A percentile compares a stretch with the other conserved stretches of the same genome.
Evolutionary conservation across 2,329 filamentous ascomycete species (phyloP).

Genomic region (Leptographium wingfieldii): DNA sequence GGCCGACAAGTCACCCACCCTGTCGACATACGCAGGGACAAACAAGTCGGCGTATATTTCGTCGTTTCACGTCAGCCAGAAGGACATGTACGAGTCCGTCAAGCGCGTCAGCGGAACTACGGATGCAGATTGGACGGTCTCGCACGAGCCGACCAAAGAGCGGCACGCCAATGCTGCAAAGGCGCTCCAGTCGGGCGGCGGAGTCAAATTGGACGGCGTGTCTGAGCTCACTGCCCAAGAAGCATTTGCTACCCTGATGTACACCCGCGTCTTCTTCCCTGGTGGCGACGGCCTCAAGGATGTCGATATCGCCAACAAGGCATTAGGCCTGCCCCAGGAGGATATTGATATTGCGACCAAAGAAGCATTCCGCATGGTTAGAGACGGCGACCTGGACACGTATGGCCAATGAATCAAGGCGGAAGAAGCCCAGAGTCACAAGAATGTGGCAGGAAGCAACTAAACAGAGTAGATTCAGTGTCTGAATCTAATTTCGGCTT

Average conservation of each 20-base stretch:
- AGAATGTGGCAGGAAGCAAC: too few species aligned
- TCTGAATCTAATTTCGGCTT: background rate
- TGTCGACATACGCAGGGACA: slow-evolving; percentile 6
- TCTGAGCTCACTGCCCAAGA: slow-evolving; percentile 23
- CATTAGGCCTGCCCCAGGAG: slow-evolving; percentile 45
- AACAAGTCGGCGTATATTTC: slow-evolving; percentile 29
- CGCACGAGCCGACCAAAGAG: slow-evolving; percentile 29
- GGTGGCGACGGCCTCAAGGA: slow-evolving; percentile 29
- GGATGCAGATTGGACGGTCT: slow-evolving; percentile 48
- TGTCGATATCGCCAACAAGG: slow-evolving; percentile 31
- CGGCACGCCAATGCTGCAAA: slow-evolving; percentile 35
- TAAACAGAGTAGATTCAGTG: too few species aligned
- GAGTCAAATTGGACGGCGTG: slow-evolving; percentile 8
- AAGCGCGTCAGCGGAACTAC: slow-evolving; percentile 44
- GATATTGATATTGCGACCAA: slow-evolving; percentile 43
- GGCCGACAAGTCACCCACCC: background rate
- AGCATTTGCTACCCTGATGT: slow-evolving; percentile 40
- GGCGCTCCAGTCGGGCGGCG: slow-evolving; percentile 18
- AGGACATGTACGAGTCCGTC: slow-evolving; percentile 51
- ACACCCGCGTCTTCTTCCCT: slow-evolving; percentile 40
- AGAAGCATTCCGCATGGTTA: slow-evolving; percentile 31
- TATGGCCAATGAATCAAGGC: background rate
- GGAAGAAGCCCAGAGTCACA: background rate
- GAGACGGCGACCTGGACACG: slow-evolving; percentile 7
- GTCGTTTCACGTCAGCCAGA: slow-evolving; percentile 47